Evolutionary conservation across 345 rosid species (phyloP).

Genomic region (Hibiscus trionum): DNA sequence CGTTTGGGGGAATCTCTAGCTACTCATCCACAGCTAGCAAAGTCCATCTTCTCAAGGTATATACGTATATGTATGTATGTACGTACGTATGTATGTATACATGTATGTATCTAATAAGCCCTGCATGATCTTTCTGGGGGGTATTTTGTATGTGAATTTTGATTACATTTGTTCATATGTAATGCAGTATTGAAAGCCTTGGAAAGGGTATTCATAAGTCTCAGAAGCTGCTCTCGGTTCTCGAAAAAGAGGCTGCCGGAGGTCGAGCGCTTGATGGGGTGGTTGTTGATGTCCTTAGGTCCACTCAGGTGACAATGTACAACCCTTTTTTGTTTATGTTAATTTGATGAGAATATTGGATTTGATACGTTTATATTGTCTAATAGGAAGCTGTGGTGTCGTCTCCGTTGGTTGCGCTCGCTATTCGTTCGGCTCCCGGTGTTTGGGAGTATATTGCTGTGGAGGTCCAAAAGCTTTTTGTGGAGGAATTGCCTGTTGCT

Average conservation of each 20-base stretch:
- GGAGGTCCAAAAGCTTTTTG: constrained; percentile 68
- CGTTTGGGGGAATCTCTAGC: constrained; percentile 70
- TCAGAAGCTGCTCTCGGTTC: constrained; percentile 56
- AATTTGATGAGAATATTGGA: neutral
- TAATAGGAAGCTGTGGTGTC: constrained; percentile 74
- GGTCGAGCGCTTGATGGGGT: constrained; percentile 53
- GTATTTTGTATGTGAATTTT: neutral
- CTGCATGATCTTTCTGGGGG: neutral
- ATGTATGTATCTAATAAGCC: constrained; percentile 4
- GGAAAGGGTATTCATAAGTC: constrained; percentile 76
- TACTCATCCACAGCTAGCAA: constrained; percentile 54
- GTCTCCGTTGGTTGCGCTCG: constrained; percentile 87
- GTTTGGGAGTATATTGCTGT: constrained; percentile 87
- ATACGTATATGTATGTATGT: too few relatives aligned
- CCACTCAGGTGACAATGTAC: constrained; percentile 47
- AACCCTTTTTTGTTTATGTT: neutral
- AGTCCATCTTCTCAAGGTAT: constrained; percentile 69
- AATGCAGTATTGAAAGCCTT: constrained; percentile 52
- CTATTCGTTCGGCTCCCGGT: constrained; percentile 90
- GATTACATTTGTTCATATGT: neutral
- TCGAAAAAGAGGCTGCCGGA: constrained; percentile 32
- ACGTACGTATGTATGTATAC: too few relatives aligned
- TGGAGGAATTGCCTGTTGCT: constrained; percentile 67
- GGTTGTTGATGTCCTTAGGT: constrained; percentile 53
- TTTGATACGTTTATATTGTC: neutral